Percentiles rank a stretch among this genome's conserved stretches.
Evolutionary conservation across 345 rosid species (phyloP).

Genomic region (Salix dunnii): DNA sequence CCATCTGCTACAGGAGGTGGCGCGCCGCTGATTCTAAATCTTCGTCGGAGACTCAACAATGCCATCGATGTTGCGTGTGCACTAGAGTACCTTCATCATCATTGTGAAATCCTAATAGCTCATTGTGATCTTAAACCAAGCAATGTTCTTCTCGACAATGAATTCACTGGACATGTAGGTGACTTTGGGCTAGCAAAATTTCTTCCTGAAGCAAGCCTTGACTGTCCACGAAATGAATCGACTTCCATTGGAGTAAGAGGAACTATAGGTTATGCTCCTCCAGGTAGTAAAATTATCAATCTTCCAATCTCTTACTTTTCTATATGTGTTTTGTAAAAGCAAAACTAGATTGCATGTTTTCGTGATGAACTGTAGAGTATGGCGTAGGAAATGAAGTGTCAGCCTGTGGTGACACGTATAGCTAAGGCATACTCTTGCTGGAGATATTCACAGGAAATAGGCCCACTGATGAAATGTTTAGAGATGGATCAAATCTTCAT

Average conservation of each 20-base stretch:
- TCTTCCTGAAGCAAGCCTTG: background rate
- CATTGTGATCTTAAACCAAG: background rate
- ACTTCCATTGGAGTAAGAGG: background rate
- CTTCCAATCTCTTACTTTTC: background rate
- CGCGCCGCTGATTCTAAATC: too few species aligned
- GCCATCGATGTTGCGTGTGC: background rate
- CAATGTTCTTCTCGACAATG: background rate
- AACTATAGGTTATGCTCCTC: background rate
- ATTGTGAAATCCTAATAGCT: background rate
- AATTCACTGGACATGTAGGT: background rate
- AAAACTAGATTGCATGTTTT: background rate
- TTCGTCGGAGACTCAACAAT: too few species aligned
- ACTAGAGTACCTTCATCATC: background rate
- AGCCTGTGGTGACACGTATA: background rate
- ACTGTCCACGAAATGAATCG: background rate
- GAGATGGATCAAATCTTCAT: background rate
- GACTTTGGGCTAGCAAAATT: background rate
- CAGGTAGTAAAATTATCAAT: background rate
- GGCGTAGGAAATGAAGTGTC: background rate
- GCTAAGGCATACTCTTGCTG: background rate
- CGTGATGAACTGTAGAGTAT: background rate
- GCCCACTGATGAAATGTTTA: background rate
- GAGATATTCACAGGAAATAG: constrained; percentile 8
- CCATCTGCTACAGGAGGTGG: too few species aligned
- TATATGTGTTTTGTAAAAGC: background rate